Conservation (phyloP, 2,329 filamentous ascomycete species). For the Aaosphaeria pasadenensis region DNA sequence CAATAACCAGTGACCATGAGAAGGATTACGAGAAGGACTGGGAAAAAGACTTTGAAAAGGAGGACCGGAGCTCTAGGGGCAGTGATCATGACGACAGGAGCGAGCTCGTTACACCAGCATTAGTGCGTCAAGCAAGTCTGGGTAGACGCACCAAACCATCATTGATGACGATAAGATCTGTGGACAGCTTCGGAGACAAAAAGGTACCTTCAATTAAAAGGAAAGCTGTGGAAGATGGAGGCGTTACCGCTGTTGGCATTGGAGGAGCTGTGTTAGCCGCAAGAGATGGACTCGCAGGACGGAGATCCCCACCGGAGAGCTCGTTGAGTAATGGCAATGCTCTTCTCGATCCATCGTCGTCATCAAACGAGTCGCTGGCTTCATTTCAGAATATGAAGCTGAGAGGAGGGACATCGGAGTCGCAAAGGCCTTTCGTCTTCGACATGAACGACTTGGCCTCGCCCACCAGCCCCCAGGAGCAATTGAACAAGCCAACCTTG, state of each 20-base stretch:
- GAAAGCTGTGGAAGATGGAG: slow-evolving; percentile 3
- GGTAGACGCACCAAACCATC: slow-evolving; percentile 47
- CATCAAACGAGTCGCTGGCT: slow-evolving; percentile 33
- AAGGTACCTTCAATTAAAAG: slow-evolving; percentile 3
- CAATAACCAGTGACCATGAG: slow-evolving; percentile 29
- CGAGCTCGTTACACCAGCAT: slow-evolving; percentile 35
- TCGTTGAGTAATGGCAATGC: slow-evolving; percentile 32
- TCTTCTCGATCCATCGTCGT: slow-evolving; percentile 31
- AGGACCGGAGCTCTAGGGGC: slow-evolving; percentile 14
- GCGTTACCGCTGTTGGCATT: slow-evolving; percentile 16
- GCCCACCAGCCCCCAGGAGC: slow-evolving; percentile 31
- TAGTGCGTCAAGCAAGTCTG: slow-evolving; percentile 46
- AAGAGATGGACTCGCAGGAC: slow-evolving; percentile 16
- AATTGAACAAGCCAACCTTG: slow-evolving; percentile 27
- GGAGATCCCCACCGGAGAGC: slow-evolving; percentile 15
- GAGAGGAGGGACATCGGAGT: slow-evolving; percentile 8
- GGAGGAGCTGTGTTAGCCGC: slow-evolving; percentile 22
- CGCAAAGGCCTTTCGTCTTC: slow-evolving; percentile 22
- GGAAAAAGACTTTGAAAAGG: slow-evolving; percentile 18
- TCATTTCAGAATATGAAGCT: slow-evolving; percentile 18
- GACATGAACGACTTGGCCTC: slow-evolving; percentile 28
- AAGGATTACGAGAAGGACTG: slow-evolving; percentile 17
- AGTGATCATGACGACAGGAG: slow-evolving; percentile 35
- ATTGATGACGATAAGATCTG: slow-evolving; percentile 47
- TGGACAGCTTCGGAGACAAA: slow-evolving; percentile 32